Conservation (phyloP, 2,329 filamentous ascomycete species). For the Alternaria triticina region DNA sequence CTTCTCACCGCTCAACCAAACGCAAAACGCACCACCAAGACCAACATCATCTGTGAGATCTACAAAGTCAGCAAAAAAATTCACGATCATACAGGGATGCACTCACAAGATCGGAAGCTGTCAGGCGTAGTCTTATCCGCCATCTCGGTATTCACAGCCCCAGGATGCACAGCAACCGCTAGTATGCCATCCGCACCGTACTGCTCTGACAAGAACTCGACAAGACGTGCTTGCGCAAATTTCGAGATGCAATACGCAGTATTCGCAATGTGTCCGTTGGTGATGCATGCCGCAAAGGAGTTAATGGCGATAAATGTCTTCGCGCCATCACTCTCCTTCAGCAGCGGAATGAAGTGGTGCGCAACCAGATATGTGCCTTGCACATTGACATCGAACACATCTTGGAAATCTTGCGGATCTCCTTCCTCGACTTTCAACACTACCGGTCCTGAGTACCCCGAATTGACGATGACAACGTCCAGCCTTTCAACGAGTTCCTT, state of each 20-base stretch:
- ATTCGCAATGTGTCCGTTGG: conserved; percentile 50
- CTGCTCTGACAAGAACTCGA: conserved; percentile 36
- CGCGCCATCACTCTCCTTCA: conserved; percentile 23
- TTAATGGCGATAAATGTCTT: conserved; percentile 36
- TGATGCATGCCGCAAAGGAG: conserved; percentile 44
- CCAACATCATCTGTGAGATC: conserved; percentile 38
- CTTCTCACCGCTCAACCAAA: conserved; percentile 41
- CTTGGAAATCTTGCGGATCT: conserved; percentile 40
- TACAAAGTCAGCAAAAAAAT: conserved; percentile 5
- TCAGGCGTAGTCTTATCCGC: conserved; percentile 30
- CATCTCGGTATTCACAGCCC: conserved; percentile 40
- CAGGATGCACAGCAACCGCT: conserved; percentile 39
- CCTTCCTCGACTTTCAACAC: conserved; percentile 43
- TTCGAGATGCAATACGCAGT: conserved; percentile 40
- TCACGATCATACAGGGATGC: background rate
- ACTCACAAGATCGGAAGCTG: conserved; percentile 35
- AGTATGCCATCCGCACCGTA: conserved; percentile 30
- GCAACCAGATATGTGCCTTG: conserved; percentile 48
- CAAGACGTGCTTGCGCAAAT: conserved; percentile 35
- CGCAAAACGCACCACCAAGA: conserved; percentile 41
- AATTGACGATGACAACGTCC: conserved; percentile 49
- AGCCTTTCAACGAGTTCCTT: conserved; percentile 33
- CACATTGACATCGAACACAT: conserved; percentile 48
- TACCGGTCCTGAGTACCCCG: conserved; percentile 46
- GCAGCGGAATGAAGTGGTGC: conserved; percentile 44